Conservation (phyloP, 2,329 filamentous ascomycete genomes). For the Fusarium zealandicum region DNA sequence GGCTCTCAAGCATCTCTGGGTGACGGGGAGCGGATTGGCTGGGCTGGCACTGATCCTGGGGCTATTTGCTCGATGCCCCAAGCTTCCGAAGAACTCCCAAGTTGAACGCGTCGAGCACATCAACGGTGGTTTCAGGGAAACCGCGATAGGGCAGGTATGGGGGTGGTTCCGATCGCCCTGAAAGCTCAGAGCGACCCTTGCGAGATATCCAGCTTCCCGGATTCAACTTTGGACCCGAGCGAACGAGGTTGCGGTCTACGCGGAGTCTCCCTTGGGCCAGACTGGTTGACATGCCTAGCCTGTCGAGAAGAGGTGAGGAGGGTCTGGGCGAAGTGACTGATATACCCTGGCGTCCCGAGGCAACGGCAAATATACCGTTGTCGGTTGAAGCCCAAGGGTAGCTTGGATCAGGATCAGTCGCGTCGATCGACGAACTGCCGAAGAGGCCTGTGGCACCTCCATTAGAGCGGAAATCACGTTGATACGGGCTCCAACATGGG, state of each 20-base stretch:
- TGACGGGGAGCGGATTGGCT: slow-evolving; percentile 33
- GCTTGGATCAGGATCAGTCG: slow-evolving; percentile 15
- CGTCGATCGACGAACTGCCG: slow-evolving; percentile 17
- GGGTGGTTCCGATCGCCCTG: not conserved
- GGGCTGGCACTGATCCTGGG: slow-evolving; percentile 25
- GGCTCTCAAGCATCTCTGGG: slow-evolving; percentile 31
- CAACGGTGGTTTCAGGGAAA: slow-evolving; percentile 4
- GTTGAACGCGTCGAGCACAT: slow-evolving; percentile 1
- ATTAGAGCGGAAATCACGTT: slow-evolving; percentile 7
- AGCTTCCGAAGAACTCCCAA: slow-evolving; percentile 21
- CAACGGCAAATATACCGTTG: slow-evolving; percentile 10
- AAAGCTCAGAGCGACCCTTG: not conserved
- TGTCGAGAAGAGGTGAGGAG: not conserved
- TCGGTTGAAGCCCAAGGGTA: slow-evolving; percentile 14
- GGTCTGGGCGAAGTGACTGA: slow-evolving; percentile 1
- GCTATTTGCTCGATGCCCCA: slow-evolving; percentile 33
- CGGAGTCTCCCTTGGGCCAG: slow-evolving; percentile 1
- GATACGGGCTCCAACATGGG: slow-evolving; percentile 3
- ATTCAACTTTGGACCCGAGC: slow-evolving; percentile 4
- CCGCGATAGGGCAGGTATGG: slow-evolving; percentile 24
- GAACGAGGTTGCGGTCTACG: not conserved
- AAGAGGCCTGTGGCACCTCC: not conserved
- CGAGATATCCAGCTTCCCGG: not conserved
- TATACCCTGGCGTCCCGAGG: slow-evolving; percentile 13
- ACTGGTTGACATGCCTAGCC: slow-evolving; percentile 7